phyloP scores from a whole-genome alignment of 345 rosid species.

The Turnera subulata region DNA sequence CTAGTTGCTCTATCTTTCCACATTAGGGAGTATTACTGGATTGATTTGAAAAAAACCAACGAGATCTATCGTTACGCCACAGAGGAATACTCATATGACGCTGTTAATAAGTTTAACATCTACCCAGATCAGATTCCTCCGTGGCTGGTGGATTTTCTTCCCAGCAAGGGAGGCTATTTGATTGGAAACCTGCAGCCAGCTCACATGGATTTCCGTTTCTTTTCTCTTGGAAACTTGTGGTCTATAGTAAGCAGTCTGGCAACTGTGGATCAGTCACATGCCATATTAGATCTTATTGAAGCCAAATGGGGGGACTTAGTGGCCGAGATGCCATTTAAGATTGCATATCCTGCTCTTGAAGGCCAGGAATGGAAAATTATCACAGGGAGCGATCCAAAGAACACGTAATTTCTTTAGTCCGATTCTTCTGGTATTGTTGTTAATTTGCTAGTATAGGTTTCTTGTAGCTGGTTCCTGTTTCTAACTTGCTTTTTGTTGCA shows the following conservation, averaged over 20 bases:
- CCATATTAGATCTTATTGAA: constrained; percentile 77
- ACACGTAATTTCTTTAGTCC: constrained; percentile 48
- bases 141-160: constrained; percentile 87
- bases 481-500: constrained; percentile 36
- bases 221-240: constrained; percentile 88
- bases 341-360: constrained; percentile 82
- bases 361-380: constrained; percentile 85
- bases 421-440: constrained; percentile 2
- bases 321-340: constrained; percentile 80
- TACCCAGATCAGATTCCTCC: constrained; percentile 91
- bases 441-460: neutral
- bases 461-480: constrained; percentile 8
- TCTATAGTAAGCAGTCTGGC: constrained; percentile 70
- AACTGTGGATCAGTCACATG: constrained; percentile 72
- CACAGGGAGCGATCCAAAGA: constrained; percentile 91
- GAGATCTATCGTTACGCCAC: constrained; percentile 86
- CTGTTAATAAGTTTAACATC: constrained; percentile 88
- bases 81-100: constrained; percentile 85
- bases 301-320: constrained; percentile 82
- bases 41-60: constrained; percentile 67
- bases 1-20: constrained; percentile 83
- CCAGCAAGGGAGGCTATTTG: constrained; percentile 69
- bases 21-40: constrained; percentile 87
- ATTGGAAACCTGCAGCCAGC: constrained; percentile 94
- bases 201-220: constrained; percentile 94